Evolutionary conservation across 805 yeast genomes (phyloP).

Genomic region (Teunomyces cretensis): DNA sequence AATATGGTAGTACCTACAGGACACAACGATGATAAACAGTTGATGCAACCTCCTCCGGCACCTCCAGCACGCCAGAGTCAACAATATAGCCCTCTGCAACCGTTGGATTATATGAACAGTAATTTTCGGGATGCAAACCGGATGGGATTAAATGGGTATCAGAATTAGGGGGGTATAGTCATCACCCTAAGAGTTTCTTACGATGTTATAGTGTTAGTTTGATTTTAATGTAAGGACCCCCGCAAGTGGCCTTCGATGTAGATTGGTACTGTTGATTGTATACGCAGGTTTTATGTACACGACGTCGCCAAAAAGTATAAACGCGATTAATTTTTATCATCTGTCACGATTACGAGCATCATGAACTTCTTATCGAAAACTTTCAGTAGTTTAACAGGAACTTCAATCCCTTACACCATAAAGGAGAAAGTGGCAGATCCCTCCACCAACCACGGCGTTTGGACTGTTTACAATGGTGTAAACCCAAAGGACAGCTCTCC

Average conservation of each 20-base stretch:
- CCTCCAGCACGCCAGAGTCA: neutral
- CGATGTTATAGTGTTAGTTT: conserved; percentile 3
- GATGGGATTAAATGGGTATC: conserved; percentile 8
- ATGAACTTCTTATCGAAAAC: conserved; percentile 76
- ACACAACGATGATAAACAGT: neutral
- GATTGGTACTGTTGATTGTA: neutral
- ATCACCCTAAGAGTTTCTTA: neutral
- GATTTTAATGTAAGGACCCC: conserved; percentile 1
- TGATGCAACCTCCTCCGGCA: conserved; percentile 1
- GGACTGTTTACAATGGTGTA: conserved; percentile 65
- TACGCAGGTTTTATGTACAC: neutral
- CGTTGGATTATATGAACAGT: conserved; percentile 11
- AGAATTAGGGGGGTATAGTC: conserved; percentile 4
- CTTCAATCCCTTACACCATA: conserved; percentile 57
- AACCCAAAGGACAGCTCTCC: conserved; percentile 48
- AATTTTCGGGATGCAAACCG: conserved; percentile 11
- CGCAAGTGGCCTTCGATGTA: neutral
- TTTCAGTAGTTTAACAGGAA: conserved; percentile 55
- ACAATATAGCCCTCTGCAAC: neutral
- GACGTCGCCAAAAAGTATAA: neutral
- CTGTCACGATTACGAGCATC: neutral
- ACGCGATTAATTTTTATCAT: neutral
- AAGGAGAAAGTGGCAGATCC: conserved; percentile 44
- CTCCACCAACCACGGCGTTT: conserved; percentile 39
- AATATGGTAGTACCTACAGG: neutral